These are phyloP conservation scores for Aureobasidium sp. DNA, from an alignment of 2,329 filamentous ascomycete genomes.

Conservation along the genomic window DNA sequence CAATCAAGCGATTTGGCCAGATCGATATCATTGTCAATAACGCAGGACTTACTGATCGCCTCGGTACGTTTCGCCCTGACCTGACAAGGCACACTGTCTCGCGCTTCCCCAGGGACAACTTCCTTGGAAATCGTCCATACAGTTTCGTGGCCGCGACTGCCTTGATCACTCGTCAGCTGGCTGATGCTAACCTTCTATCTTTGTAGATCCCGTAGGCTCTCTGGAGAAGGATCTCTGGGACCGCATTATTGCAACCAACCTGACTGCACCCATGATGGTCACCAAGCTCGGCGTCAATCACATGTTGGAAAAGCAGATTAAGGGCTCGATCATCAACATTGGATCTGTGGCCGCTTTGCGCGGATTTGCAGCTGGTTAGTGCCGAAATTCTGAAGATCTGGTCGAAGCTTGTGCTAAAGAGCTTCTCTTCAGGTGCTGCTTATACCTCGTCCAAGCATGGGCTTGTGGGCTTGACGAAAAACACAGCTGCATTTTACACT, in stretches of 20 bases:
- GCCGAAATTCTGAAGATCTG: slow-evolving; percentile 16
- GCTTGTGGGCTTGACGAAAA: slow-evolving; percentile 49
- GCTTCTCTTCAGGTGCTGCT: slow-evolving; percentile 35
- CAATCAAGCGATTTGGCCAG: slow-evolving; percentile 35
- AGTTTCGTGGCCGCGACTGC: neutral
- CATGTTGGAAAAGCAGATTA: slow-evolving; percentile 39
- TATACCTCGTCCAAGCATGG: slow-evolving; percentile 52
- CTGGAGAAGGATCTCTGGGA: slow-evolving; percentile 46
- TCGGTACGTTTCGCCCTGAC: slow-evolving; percentile 27
- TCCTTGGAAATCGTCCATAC: neutral
- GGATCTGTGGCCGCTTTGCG: slow-evolving; percentile 41
- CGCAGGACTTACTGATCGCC: slow-evolving; percentile 52
- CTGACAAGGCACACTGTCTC: neutral
- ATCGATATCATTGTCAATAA: slow-evolving; percentile 46
- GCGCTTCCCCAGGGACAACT: neutral
- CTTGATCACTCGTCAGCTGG: neutral
- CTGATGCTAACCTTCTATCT: neutral
- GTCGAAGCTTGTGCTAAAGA: neutral
- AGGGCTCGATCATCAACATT: slow-evolving; percentile 49
- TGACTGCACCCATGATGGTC: slow-evolving; percentile 49
- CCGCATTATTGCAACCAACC: slow-evolving; percentile 48
- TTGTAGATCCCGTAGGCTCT: slow-evolving; percentile 37
- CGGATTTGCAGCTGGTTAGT: slow-evolving; percentile 37
- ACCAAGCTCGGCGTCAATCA: slow-evolving; percentile 46
- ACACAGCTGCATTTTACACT: slow-evolving; percentile 51